Evolutionary conservation across 1,284 basidiomycete genomes (phyloP).

Genomic region (Puccinia triticina): DNA sequence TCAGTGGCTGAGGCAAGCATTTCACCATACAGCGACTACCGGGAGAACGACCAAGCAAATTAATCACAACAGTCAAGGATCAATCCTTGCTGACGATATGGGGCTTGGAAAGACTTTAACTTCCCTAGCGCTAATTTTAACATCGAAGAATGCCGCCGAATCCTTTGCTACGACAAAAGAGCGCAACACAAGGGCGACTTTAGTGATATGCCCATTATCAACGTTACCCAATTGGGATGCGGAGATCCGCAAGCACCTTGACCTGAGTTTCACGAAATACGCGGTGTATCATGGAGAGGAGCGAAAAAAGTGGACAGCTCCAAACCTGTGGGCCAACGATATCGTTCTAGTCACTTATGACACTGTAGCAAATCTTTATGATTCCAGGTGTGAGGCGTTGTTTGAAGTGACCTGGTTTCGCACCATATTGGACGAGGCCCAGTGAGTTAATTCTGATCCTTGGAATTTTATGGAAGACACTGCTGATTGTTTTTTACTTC

Average conservation of each 20-base stretch:
- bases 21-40: not conserved
- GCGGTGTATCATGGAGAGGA: constrained; percentile 7
- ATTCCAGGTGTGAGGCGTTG: not conserved
- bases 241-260: not conserved
- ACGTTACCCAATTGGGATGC: constrained; percentile 2
- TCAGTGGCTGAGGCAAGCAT: not conserved
- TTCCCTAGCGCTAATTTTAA: not conserved
- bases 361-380: not conserved
- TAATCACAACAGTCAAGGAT: not conserved
- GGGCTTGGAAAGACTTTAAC: constrained; percentile 20
- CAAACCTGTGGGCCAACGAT: not conserved
- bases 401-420: constrained; percentile 9
- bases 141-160: not conserved
- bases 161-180: not conserved
- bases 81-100: constrained; percentile 15
- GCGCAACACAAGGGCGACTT: not conserved
- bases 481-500: not conserved
- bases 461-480: not conserved
- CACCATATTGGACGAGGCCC: constrained; percentile 14
- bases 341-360: constrained; percentile 10
- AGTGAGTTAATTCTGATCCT: not conserved
- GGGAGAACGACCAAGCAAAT: not conserved
- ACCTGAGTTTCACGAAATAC: not conserved
- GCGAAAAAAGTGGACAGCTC: not conserved
- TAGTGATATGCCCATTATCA: constrained; percentile 13